These are phyloP conservation scores for Setomelanomma holmii DNA, from an alignment of 2,329 filamentous ascomycete genomes.

Conservation along the genomic window DNA sequence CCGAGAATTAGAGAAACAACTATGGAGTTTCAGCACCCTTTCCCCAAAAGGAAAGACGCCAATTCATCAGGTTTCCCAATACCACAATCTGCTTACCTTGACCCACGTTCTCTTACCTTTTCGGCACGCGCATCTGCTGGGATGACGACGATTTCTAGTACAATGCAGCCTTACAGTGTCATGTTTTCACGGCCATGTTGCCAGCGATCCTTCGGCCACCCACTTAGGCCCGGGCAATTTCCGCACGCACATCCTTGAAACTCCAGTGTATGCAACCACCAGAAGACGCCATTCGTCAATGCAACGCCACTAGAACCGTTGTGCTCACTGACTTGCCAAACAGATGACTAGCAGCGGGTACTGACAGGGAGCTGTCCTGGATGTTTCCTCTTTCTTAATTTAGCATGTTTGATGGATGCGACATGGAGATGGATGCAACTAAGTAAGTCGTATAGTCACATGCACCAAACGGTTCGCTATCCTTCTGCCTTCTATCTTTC, in stretches of 20 bases:
- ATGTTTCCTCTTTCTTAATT: neutral
- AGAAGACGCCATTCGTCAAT: neutral
- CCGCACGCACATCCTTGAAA: constrained; percentile 2
- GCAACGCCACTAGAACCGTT: neutral
- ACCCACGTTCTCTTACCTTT: neutral
- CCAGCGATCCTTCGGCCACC: neutral
- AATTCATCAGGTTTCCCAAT: neutral
- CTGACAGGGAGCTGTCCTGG: neutral
- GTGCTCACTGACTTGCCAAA: neutral
- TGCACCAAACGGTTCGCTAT: too few relatives aligned
- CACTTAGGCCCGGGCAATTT: neutral
- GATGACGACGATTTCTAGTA: neutral
- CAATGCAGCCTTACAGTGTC: neutral
- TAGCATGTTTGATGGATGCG: neutral
- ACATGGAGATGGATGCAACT: neutral
- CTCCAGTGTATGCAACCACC: neutral
- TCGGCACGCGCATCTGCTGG: neutral
- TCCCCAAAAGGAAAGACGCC: neutral
- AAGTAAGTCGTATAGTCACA: neutral
- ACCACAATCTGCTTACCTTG: neutral
- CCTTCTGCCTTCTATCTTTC: neutral
- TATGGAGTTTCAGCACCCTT: neutral
- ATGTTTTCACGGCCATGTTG: neutral
- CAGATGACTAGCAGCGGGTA: neutral
- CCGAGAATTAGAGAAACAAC: too few relatives aligned